These are phyloP conservation scores for Termitomyces sp. DNA, from an alignment of 768 basidiomycete species.

Conservation along the genomic window DNA sequence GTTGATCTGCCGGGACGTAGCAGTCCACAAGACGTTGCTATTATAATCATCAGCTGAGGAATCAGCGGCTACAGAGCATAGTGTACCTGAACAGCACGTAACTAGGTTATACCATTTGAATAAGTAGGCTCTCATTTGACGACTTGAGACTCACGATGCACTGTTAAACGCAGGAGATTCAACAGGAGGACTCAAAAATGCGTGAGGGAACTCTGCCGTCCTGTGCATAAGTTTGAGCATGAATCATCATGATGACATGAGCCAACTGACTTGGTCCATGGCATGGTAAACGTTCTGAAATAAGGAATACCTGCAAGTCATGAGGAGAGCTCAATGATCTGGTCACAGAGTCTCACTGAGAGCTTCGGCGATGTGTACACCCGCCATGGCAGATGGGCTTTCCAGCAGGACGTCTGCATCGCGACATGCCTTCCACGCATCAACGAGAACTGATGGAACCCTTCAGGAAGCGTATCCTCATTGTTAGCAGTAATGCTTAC, in stretches of 20 bases:
- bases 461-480: background rate
- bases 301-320: constrained; percentile 44
- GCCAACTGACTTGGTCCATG: constrained; percentile 44
- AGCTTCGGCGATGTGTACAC: constrained; percentile 68
- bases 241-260: background rate
- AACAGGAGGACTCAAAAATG: constrained; percentile 58
- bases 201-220: constrained; percentile 58
- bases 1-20: constrained; percentile 62
- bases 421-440: constrained; percentile 57
- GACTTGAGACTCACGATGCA: constrained; percentile 35
- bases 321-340: constrained; percentile 15
- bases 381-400: constrained; percentile 64
- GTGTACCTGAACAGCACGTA: constrained; percentile 55
- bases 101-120: constrained; percentile 17
- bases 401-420: constrained; percentile 65
- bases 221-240: constrained; percentile 17
- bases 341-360: constrained; percentile 29
- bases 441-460: constrained; percentile 40
- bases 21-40: constrained; percentile 60
- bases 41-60: background rate
- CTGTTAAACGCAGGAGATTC: constrained; percentile 58
- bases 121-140: background rate
- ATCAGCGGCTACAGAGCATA: background rate
- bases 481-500: constrained; percentile 26
- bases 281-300: constrained; percentile 61